Conservation (phyloP, 352 stramenopile species). For the Globisporangium spinosum region DNA sequence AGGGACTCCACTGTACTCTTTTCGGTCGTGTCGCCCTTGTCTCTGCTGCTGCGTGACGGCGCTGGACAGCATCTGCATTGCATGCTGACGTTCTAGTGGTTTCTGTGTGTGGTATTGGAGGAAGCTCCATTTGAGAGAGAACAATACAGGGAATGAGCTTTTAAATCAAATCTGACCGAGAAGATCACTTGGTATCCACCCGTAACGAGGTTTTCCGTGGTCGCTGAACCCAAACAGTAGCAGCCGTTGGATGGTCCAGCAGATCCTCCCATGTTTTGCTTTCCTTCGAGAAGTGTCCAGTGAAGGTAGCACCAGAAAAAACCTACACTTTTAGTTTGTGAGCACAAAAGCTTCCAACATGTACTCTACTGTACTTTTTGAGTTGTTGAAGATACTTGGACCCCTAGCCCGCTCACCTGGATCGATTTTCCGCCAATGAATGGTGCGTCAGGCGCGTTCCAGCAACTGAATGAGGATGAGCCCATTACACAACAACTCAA, state of each 20-base stretch:
- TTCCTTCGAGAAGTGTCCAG: constrained; percentile 6
- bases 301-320: neutral
- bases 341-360: neutral
- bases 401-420: neutral
- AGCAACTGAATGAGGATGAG: neutral
- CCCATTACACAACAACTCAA: neutral
- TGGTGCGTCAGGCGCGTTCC: neutral
- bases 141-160: neutral
- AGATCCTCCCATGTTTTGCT: neutral
- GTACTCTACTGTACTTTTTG: neutral
- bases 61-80: neutral
- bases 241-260: neutral
- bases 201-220: no score
- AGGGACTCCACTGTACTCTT: neutral
- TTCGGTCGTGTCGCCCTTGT: neutral
- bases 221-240: neutral
- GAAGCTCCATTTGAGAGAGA: neutral
- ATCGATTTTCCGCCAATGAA: constrained; percentile 2
- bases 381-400: neutral
- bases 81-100: neutral
- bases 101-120: neutral
- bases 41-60: no score
- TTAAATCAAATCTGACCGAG: neutral
- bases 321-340: neutral
- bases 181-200: no score